Conservation (phyloP, 2,329 filamentous ascomycete genomes). For the Salinomyces thailandicus region DNA sequence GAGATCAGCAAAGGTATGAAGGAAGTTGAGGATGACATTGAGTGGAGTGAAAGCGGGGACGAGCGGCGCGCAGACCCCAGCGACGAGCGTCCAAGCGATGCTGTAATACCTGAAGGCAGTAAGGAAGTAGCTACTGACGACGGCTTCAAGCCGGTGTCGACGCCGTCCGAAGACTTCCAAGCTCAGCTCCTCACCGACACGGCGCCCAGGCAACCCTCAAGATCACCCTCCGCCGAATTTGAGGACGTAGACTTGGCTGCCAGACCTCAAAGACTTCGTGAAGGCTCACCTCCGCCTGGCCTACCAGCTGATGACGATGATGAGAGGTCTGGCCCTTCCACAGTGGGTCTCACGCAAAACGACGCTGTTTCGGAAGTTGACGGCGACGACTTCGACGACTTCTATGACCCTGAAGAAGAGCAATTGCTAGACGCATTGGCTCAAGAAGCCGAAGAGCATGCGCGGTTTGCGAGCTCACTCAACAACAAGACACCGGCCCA, state of each 20-base stretch:
- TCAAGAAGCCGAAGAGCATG: constrained; percentile 85
- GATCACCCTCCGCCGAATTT: constrained; percentile 9
- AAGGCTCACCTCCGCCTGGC: constrained; percentile 2
- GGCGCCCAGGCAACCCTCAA: background rate
- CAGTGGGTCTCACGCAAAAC: constrained; percentile 24
- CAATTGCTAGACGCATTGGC: constrained; percentile 79
- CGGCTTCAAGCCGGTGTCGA: background rate
- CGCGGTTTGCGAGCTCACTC: constrained; percentile 77
- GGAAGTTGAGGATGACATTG: constrained; percentile 27
- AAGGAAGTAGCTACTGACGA: constrained; percentile 1
- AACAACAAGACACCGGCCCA: constrained; percentile 62
- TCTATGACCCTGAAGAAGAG: constrained; percentile 82
- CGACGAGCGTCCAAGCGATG: background rate
- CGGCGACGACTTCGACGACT: constrained; percentile 28
- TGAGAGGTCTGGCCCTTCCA: constrained; percentile 6
- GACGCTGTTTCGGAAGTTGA: constrained; percentile 19
- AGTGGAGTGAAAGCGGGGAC: constrained; percentile 47
- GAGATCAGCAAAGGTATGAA: background rate
- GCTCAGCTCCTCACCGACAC: background rate
- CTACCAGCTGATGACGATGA: background rate
- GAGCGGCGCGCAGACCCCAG: constrained; percentile 9
- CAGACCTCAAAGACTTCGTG: constrained; percentile 5
- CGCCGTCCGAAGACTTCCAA: background rate
- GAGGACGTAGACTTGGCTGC: constrained; percentile 25
- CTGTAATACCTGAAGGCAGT: constrained; percentile 2